Percentiles rank a stretch among this genome's conserved stretches.
phyloP scores from a whole-genome alignment of 2,329 filamentous ascomycete species.

The Pyrenophora teres region DNA sequence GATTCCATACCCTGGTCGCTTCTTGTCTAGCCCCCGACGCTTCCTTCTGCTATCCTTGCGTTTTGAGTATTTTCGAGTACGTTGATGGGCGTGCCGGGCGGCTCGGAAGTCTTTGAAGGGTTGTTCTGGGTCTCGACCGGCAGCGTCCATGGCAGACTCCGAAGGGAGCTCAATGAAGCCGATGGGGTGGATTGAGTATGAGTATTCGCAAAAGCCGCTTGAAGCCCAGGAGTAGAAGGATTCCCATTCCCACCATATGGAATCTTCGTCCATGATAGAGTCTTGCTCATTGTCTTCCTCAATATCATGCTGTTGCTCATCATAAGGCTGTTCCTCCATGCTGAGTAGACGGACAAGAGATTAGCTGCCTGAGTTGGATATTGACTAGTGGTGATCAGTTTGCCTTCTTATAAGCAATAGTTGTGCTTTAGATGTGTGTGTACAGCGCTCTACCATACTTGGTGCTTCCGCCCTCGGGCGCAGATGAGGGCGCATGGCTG shows the following conservation, averaged over 20 bases:
- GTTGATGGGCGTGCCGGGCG: neutral
- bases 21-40: neutral
- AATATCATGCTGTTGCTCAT: neutral
- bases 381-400: neutral
- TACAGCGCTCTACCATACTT: neutral
- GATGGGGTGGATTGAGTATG: neutral
- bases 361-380: neutral
- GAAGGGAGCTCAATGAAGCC: neutral
- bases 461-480: neutral
- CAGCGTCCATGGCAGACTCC: slow-evolving; percentile 5
- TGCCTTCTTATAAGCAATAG: neutral
- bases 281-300: neutral
- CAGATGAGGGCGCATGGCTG: slow-evolving; percentile 2
- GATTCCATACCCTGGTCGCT: neutral
- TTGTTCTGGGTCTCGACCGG: slow-evolving; percentile 4
- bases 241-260: neutral
- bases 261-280: neutral
- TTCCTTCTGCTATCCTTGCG: neutral
- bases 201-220: neutral
- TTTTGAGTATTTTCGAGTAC: neutral
- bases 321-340: no score
- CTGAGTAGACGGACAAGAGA: no score
- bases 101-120: slow-evolving; percentile 4
- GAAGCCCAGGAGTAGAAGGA: neutral
- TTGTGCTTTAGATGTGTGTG: neutral